Percentiles rank a stretch among this genome's conserved stretches.
phyloP scores from a whole-genome alignment of 352 stramenopile species.

The Phytophthora cactorum region DNA sequence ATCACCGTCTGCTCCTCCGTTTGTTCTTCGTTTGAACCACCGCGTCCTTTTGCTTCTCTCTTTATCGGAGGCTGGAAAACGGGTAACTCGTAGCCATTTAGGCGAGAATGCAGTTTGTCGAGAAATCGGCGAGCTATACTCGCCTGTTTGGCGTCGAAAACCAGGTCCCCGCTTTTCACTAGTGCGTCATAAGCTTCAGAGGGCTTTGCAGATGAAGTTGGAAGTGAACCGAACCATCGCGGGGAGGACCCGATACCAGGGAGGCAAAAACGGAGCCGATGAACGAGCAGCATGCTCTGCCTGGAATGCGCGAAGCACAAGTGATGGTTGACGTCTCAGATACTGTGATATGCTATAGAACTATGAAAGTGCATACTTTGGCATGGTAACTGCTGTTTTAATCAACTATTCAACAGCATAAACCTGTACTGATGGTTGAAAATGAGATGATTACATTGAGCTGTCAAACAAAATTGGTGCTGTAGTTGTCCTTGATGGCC shows the following conservation, averaged over 20 bases:
- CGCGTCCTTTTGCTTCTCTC: background rate
- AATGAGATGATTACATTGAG: background rate
- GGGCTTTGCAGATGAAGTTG: slow-evolving; percentile 23
- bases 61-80: slow-evolving; percentile 17
- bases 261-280: slow-evolving; percentile 16
- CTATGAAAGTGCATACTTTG: background rate
- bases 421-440: background rate
- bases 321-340: background rate
- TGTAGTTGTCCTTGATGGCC: slow-evolving; percentile 30
- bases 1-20: slow-evolving; percentile 32
- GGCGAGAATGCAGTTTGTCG: slow-evolving; percentile 64
- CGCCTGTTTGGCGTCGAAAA: slow-evolving; percentile 41
- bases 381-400: background rate
- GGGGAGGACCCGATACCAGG: slow-evolving; percentile 2
- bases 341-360: background rate
- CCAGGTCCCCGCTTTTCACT: slow-evolving; percentile 30
- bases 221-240: slow-evolving; percentile 14
- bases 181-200: slow-evolving; percentile 42
- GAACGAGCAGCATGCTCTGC: slow-evolving; percentile 12
- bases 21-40: background rate
- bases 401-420: background rate
- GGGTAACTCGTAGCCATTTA: slow-evolving; percentile 63
- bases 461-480: slow-evolving; percentile 37
- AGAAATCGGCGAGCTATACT: slow-evolving; percentile 47
- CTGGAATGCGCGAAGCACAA: background rate